These are phyloP conservation scores for Tricholomella constricta DNA, from an alignment of 768 basidiomycete species.

Conservation along the genomic window DNA sequence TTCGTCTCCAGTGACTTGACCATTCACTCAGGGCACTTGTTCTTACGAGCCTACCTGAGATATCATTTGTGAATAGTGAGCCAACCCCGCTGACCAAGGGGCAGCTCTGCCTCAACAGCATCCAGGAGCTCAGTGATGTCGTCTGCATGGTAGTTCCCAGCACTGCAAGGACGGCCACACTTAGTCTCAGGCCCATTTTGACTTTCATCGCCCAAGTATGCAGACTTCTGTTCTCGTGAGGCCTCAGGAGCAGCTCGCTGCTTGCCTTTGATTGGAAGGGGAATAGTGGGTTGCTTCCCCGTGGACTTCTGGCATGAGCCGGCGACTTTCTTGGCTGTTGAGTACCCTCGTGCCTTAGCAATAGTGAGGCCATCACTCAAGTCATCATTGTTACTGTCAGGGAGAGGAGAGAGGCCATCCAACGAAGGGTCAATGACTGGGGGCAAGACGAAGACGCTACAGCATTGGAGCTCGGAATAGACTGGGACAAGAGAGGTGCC, in stretches of 20 bases:
- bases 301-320: neutral
- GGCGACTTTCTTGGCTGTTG: neutral
- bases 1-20: conserved; percentile 24
- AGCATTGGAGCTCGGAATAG: neutral
- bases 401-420: neutral
- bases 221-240: neutral
- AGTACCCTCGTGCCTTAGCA: conserved; percentile 6
- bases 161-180: conserved; percentile 15
- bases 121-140: conserved; percentile 20
- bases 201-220: neutral
- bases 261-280: neutral
- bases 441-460: neutral
- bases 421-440: neutral
- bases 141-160: conserved; percentile 18
- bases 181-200: conserved; percentile 1
- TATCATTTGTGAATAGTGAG: conserved; percentile 11
- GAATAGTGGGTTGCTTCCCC: conserved; percentile 3
- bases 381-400: conserved; percentile 1
- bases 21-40: conserved; percentile 10
- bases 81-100: conserved; percentile 24
- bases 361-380: conserved; percentile 5
- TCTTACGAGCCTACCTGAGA: conserved; percentile 16
- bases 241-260: neutral
- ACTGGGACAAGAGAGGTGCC: neutral
- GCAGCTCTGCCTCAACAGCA: conserved; percentile 14